Evolutionary conservation across 1,284 basidiomycete species (phyloP), one percentile per base, ranked within the genome.

Genomic region (Mycosarcoma maydis): DNA sequence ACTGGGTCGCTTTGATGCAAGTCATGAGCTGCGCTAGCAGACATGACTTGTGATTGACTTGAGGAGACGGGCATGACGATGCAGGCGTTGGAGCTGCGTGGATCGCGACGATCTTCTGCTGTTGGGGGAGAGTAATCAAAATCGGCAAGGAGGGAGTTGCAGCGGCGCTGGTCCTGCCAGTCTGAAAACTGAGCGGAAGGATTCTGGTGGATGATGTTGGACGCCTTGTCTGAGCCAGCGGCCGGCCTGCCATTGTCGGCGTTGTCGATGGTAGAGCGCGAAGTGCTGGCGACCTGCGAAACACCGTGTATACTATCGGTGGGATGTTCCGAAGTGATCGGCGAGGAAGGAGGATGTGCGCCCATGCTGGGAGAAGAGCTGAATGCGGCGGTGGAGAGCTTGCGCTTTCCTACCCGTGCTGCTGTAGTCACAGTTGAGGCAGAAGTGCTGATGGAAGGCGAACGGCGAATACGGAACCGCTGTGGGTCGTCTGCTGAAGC

Each of bases 311-410:
- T 53, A 33, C 44, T 40, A 19, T 61, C 67, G 0, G 43, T 29
- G 19, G 56, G 47, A 26, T 60, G 52, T 32, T 60, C 67, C 46
- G 53, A 54, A 27, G 60, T 33, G 45, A 56, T 56, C 10, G 61
- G 57, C 16, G 61, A 70, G 23, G 68, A 67, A 9, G 58, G 53
- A 13, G 54, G 30, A 17, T 65, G 52, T 6, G 67, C 36, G 22
- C 32, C 58, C 48, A 66, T 50, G 44, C 24, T 71, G 23, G 68
- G 58, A 29, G 68, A 62, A 0, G 61, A 62, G 16, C 58, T 53
- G 50, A 66, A 67, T n/a, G 62, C 48, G 8, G 68, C 45, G 7
- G 55, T 55, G n/a, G 68, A 71, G 46, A 71, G 68, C 51, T 71
- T 71, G 19, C 68, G 54, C 47, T 71, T 71, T 23, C 56, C 53